Base-by-base conservation (phyloP, 192 early-diverging fungal genomes). In the Ambispora gerdemannii region DNA sequence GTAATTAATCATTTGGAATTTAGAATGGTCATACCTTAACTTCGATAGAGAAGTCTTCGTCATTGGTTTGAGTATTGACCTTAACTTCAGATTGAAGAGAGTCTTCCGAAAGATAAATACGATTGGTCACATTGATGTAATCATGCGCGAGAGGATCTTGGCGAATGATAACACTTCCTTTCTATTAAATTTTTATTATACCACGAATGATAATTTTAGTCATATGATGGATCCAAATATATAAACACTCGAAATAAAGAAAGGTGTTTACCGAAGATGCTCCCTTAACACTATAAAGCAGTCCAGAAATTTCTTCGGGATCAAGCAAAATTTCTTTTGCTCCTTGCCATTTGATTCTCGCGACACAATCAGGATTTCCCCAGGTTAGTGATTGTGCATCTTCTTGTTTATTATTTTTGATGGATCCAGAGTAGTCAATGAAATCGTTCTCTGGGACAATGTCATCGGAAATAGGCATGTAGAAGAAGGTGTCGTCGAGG, bases 121-220 rank as follows among this genome's bases (percentile, higher is more conserved):
- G 52, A 59, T 70, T 70, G 24, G 53, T 70, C 38, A 70, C 4
- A 49, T 59, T 70, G 8, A 70, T 59, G 36, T 20, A 60, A 60
- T 47, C 52, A 15, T 69, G 27, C 3, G 24, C 11, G 3, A 32
- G 1, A 56, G 56, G 25, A 60, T 70, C 68, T 33, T 60, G 55
- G 60, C 68, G 68, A 60, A 70, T 49, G n/a, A 49, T 38, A 59
- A 70, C 55, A 36, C 68, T 70, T 60, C 68, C 68, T 3, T 60
- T 52, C 68, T 70, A 56, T 19, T 17, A 50, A 17, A 11, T 30
- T 33, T n/a, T n/a, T 49, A 3, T 24, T 17, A 65, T 2, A 65
- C 7, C 19, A 2, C 20, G 17, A 24, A 65, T 17, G 36, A 25
- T 22, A 13, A 58, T 27, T 20, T 33, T 36, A 53, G 4, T n/a